Evolutionary conservation across 2,329 filamentous ascomycete species (phyloP).

Genomic region (Tolypocladium endophyticum): DNA sequence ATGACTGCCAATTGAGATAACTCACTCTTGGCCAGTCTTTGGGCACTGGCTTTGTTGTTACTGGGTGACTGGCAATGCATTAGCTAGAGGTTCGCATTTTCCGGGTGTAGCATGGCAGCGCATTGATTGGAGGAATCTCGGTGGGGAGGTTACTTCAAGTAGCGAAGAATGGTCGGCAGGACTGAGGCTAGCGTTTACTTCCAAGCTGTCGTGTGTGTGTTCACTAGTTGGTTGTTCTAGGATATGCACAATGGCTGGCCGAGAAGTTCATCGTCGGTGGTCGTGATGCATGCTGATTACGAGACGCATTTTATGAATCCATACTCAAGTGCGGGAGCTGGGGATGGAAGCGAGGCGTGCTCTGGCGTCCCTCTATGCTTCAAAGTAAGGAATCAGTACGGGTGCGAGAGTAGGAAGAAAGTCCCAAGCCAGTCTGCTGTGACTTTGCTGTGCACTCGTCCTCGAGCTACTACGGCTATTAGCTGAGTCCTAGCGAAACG

Average conservation of each 20-base stretch:
- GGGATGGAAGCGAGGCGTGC: background rate
- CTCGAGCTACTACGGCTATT: background rate
- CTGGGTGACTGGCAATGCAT: background rate
- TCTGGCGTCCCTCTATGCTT: background rate
- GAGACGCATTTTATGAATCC: background rate
- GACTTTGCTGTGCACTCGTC: background rate
- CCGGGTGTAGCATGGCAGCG: background rate
- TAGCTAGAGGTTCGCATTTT: background rate
- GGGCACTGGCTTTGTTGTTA: background rate
- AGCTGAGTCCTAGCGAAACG: background rate
- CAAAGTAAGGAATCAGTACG: background rate
- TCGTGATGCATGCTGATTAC: background rate
- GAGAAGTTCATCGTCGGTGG: background rate
- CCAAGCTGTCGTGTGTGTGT: background rate
- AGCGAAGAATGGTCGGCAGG: background rate
- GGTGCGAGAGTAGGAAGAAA: background rate
- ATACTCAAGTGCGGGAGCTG: background rate
- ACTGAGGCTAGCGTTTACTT: background rate
- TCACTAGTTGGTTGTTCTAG: background rate
- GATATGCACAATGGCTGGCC: background rate
- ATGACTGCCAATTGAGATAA: background rate
- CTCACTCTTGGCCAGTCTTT: background rate
- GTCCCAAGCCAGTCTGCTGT: background rate
- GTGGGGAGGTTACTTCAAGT: background rate
- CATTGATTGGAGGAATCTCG: background rate